Evolutionary conservation across 2,329 filamentous ascomycete species (phyloP), one percentile per base, ranked within the genome.

Genomic region (Cadophora sp.): DNA sequence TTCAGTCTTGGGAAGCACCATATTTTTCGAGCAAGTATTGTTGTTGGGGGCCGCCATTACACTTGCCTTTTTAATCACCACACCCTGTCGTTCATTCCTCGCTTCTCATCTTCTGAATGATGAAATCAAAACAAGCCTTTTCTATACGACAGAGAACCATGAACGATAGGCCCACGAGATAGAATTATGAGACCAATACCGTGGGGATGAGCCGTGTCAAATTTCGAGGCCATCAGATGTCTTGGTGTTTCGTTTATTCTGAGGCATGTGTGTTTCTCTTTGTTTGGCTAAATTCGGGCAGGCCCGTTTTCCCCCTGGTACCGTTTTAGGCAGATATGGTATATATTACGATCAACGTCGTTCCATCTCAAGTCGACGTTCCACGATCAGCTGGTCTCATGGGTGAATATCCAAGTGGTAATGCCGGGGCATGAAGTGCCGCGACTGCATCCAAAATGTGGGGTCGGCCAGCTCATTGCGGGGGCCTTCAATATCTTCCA

Each of bases 101-200:
- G 31, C n/a, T 65, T 26, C 31, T 46, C 29, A 19, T 31, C 46
- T 6, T 46, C 26, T 12, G 40, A 19, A 60, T 27, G 16, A 55
- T 9, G 64, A 66, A 50, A 66, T 53, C 40, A 55, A 66, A 56
- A 62, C 64, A 62, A 56, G 64, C 59, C 19, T 66, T 48, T 14
- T 31, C 27, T 62, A 37, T 62, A 19, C 31, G 29, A 62, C 58
- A 62, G 14, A 43, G 1, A 14, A 4, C 46, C 14, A 56, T 46
- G 24, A 22, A 55, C 24, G 16, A 56, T 16, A 12, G 31, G 22
- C 40, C 29, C 34, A 12, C 24, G 62, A 48, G 46, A 48, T 8
- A 56, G 4, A 16, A 62, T 12, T 11, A 62, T 14, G n/a, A 66
- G 51, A 50, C 16, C 27, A 19, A 56, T 43, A 12, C 34, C 50